phyloP scores from a whole-genome alignment of 2,329 filamentous ascomycete genomes.

The Cephalotrichum gorgonifer region DNA sequence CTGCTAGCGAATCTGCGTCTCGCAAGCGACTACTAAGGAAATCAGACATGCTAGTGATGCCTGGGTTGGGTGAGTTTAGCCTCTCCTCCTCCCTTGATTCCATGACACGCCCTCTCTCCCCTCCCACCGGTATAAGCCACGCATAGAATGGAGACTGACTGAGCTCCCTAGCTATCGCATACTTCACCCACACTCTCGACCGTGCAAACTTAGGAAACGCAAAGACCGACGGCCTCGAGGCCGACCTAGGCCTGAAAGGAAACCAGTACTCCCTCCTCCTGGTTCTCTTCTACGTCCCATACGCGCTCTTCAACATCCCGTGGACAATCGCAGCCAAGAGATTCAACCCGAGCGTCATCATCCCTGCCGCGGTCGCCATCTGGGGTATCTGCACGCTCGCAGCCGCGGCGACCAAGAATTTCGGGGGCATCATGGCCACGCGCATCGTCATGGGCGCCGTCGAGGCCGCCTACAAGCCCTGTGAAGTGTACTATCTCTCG shows the following conservation, averaged over 20 bases:
- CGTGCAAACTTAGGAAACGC: constrained; percentile 36
- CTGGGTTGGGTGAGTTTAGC: constrained; percentile 4
- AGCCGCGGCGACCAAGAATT: constrained; percentile 20
- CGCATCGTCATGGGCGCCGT: constrained; percentile 26
- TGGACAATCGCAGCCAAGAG: constrained; percentile 14
- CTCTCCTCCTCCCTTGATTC: background rate
- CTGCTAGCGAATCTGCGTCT: background rate
- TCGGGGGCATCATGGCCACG: constrained; percentile 29
- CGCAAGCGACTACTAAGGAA: constrained; percentile 8
- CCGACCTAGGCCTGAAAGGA: background rate
- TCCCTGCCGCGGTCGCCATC: constrained; percentile 15
- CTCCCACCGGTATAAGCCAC: no score
- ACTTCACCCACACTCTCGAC: constrained; percentile 11
- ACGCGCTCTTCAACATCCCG: constrained; percentile 13
- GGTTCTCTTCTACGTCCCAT: constrained; percentile 21
- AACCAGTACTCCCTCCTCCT: constrained; percentile 14
- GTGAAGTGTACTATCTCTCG: constrained; percentile 29
- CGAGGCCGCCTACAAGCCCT: constrained; percentile 36
- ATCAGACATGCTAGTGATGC: constrained; percentile 11
- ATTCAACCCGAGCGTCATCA: constrained; percentile 15
- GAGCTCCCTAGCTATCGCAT: background rate
- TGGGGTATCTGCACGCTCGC: constrained; percentile 16
- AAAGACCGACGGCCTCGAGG: constrained; percentile 30
- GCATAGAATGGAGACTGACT: no score
- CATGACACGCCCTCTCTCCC: no score